phyloP scores from a whole-genome alignment of 371 early-diverging fungal species.

The Mucor piriformis region DNA sequence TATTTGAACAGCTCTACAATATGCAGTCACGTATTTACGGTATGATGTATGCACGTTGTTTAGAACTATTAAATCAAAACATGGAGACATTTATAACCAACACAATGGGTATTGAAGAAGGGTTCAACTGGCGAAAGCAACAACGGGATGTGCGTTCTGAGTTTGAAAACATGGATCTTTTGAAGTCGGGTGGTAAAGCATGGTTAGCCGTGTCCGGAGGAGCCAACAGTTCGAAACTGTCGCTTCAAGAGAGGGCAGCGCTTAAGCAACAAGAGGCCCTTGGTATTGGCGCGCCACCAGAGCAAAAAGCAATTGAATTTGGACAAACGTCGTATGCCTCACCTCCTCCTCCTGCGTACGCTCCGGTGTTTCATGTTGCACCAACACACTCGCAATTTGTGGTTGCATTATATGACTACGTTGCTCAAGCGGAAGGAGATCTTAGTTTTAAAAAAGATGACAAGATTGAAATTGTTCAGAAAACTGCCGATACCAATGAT shows the following conservation, averaged over 20 bases:
- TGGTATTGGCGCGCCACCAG: background rate
- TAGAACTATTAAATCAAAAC: conserved; percentile 44
- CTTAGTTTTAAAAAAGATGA: conserved; percentile 70
- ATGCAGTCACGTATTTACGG: conserved; percentile 68
- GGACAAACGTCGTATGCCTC: background rate
- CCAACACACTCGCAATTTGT: conserved; percentile 22
- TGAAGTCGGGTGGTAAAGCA: conserved; percentile 44
- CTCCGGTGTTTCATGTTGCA: background rate
- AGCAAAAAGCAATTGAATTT: background rate
- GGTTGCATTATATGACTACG: conserved; percentile 74
- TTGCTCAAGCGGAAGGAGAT: conserved; percentile 72
- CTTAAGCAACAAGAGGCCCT: conserved; percentile 6
- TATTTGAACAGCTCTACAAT: conserved; percentile 69
- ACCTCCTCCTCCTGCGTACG: conserved; percentile 28
- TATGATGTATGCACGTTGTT: conserved; percentile 49
- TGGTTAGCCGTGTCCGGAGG: conserved; percentile 45
- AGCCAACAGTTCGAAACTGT: conserved; percentile 28
- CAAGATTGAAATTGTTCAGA: conserved; percentile 66
- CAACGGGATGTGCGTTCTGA: conserved; percentile 35
- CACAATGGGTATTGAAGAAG: conserved; percentile 40
- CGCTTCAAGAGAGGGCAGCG: conserved; percentile 37
- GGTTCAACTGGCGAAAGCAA: conserved; percentile 25
- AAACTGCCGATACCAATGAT: conserved; percentile 61
- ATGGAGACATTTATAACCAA: conserved; percentile 29
- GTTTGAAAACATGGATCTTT: conserved; percentile 36